phyloP scores from a whole-genome alignment of 306 rosid genomes.

The Cicer arietinum region DNA sequence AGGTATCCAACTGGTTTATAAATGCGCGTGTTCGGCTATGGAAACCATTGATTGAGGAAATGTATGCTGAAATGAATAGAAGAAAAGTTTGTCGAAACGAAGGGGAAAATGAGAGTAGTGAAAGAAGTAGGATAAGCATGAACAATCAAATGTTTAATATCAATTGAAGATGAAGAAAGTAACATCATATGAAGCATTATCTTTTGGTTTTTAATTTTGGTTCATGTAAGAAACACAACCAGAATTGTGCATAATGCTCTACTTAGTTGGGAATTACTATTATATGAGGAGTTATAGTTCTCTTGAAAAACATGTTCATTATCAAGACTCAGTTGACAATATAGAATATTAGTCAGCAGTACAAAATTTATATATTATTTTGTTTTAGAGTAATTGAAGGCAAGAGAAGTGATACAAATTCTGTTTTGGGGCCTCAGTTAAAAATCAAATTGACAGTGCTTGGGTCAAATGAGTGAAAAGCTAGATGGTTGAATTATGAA shows the following conservation, averaged over 20 bases:
- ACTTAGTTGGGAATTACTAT: conserved; percentile 15
- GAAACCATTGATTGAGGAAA: conserved; percentile 98
- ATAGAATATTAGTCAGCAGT: conserved; percentile 27
- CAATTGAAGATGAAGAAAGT: conserved; percentile 49
- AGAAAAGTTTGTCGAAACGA: conserved; percentile 55
- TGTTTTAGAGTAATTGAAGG: not conserved
- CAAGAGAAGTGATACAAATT: not conserved
- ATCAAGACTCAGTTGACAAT: conserved; percentile 1
- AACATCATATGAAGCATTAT: conserved; percentile 7
- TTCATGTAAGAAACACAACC: conserved; percentile 26
- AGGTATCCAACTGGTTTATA: conserved; percentile 97
- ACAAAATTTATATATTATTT: not conserved
- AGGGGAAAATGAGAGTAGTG: conserved; percentile 50
- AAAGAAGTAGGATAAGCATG: conserved; percentile 48
- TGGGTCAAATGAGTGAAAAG: not conserved
- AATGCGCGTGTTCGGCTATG: conserved; percentile 93
- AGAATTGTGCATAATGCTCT: conserved; percentile 42
- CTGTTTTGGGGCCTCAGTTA: not conserved
- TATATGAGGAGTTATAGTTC: conserved; percentile 8
- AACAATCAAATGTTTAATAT: conserved; percentile 53
- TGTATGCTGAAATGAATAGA: conserved; percentile 89
- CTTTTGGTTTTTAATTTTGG: not conserved
- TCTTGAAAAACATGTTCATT: conserved; percentile 32
- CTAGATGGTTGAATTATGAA: not conserved
- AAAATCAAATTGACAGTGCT: not conserved